These are phyloP conservation scores for Phytophthora boehmeriae DNA, from an alignment of 352 stramenopile genomes.

Conservation along the genomic window DNA sequence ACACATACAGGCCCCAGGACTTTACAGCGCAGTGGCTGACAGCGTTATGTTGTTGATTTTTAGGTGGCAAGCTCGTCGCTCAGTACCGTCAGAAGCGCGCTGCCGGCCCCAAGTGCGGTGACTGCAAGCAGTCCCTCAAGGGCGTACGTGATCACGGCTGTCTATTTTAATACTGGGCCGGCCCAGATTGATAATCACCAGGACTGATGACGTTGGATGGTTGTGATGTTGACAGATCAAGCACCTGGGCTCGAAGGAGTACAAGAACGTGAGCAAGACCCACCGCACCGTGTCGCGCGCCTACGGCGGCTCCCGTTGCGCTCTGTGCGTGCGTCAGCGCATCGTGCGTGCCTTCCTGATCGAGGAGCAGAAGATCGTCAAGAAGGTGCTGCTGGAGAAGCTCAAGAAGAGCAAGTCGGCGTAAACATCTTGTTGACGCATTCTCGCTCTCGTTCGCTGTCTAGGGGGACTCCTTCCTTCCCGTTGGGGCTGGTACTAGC, in stretches of 20 bases:
- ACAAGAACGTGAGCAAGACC: conserved; percentile 84
- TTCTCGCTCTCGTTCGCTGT: not conserved
- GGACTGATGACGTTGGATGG: not conserved
- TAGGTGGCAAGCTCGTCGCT: conserved; percentile 91
- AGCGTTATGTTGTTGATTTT: not conserved
- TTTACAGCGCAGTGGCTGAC: not conserved
- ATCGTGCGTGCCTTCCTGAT: conserved; percentile 99
- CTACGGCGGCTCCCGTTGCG: conserved; percentile 96
- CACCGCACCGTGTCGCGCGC: conserved; percentile 96
- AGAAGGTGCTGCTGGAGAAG: conserved; percentile 98
- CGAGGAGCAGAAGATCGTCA: conserved; percentile 99
- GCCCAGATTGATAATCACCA: not conserved
- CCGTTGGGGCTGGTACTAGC: conserved; percentile 39
- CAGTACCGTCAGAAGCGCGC: conserved; percentile 96
- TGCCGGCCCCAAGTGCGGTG: conserved; percentile 95
- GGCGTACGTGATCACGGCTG: conserved; percentile 36
- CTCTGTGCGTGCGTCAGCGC: conserved; percentile 93
- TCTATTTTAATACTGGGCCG: conserved; percentile 7
- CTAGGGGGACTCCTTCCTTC: conserved; percentile 33
- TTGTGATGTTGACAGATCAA: conserved; percentile 70
- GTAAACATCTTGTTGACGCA: conserved; percentile 33
- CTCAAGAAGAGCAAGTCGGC: conserved; percentile 83
- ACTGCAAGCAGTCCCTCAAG: conserved; percentile 95
- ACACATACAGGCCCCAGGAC: not conserved
- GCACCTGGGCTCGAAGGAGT: conserved; percentile 73